A percentile compares a stretch with the other conserved stretches of the same genome.
phyloP scores from a whole-genome alignment of 345 rosid genomes.

The Eucalyptus sp. region DNA sequence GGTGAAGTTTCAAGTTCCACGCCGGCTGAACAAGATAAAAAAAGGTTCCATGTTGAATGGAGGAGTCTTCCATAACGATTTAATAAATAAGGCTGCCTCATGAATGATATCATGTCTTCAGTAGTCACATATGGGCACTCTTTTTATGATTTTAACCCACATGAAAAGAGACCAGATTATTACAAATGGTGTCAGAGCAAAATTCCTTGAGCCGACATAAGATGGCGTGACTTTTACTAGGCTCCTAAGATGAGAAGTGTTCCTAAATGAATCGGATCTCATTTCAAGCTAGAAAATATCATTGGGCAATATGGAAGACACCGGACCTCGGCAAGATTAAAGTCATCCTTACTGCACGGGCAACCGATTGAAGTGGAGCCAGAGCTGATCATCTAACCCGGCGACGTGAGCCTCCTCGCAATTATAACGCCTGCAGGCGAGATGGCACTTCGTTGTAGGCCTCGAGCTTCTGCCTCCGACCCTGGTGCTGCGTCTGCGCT shows the following conservation, averaged over 20 bases:
- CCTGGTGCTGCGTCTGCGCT: slow-evolving; percentile 42
- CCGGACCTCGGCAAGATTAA: background rate
- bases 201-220: too few species aligned
- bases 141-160: background rate
- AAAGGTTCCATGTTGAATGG: background rate
- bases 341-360: background rate
- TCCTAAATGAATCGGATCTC: background rate
- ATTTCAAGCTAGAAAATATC: background rate
- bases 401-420: slow-evolving; percentile 59
- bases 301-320: background rate
- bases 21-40: too few species aligned
- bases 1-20: background rate
- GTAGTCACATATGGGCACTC: background rate
- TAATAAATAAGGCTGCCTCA: too few species aligned
- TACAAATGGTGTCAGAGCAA: background rate
- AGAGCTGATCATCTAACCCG: slow-evolving; percentile 84
- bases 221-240: rapidly evolving
- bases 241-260: background rate
- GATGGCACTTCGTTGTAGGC: slow-evolving; percentile 64
- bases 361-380: slow-evolving; percentile 38
- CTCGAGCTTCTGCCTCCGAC: slow-evolving; percentile 69
- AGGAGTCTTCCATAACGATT: background rate
- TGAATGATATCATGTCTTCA: background rate
- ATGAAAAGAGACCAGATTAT: background rate
- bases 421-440: slow-evolving; percentile 48